Base-by-base conservation (phyloP, 208 protist genomes). In the Leishmania amazonensis region DNA sequence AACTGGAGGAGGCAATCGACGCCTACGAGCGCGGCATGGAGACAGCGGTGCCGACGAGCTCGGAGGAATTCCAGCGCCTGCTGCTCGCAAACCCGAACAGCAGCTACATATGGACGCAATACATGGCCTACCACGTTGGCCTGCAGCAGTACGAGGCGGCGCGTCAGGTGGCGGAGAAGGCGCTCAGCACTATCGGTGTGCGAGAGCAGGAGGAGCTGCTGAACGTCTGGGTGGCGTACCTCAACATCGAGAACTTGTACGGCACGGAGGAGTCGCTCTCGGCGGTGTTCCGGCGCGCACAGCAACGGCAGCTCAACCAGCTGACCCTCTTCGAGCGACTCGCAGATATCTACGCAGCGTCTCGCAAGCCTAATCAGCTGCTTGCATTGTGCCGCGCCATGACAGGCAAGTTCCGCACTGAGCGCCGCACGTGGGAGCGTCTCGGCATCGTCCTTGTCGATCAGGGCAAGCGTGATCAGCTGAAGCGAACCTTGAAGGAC, bases 171-270 rank as follows among this genome's bases (percentile, higher is more conserved):
- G 94, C 93, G 11, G 95, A 99, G 81, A 97, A 95, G 88, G 97
- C 97, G 31, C 88, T 99, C 42, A 84, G 79, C 42, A 97, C 93
- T 15, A 99, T 99, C 77, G 92, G 93, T 75, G 90, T 92, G 70
- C 84, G 88, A 1, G 94, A 98, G 80, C 81, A 90, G 71, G 75
- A 95, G 40, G 97, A 99, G 83, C 88, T 85, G 64, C 85, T 98
- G 68, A 99, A 99, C 79, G 90, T 99, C 11, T 99, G 95, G 95
- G 95, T 98, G 45, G 96, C 97, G 19, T 97, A 98, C 83, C 86
- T 99, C 57, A 99, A 99, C 84, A 67, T 99, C 9, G 97, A 99
- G 87, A 98, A 97, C 79, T 85, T 96, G 38, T 93, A 98, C 78
- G 97, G 97, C 75, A 98, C 93, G 28, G 84, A 89, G 64, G 95